Evolutionary conservation across 768 basidiomycete species (phyloP).

Genomic region (Lactarius hatsudake): DNA sequence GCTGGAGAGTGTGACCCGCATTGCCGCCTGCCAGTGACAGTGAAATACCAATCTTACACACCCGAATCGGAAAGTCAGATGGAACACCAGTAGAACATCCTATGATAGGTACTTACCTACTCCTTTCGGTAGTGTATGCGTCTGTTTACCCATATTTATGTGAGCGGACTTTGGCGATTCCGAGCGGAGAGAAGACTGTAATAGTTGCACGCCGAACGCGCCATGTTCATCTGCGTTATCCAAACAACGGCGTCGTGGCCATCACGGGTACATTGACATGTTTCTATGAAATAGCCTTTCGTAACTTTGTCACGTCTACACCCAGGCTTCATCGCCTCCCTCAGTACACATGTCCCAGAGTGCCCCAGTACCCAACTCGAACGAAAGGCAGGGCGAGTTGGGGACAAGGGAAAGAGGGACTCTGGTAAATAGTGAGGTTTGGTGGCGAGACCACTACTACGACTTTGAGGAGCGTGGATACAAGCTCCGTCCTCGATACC

Average conservation of each 20-base stretch:
- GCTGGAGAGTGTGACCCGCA: too few species aligned
- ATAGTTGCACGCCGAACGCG: too few species aligned
- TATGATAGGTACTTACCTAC: too few species aligned
- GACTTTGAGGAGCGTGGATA: conserved; percentile 14
- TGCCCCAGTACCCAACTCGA: not conserved
- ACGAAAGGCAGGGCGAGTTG: not conserved
- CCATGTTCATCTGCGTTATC: not conserved
- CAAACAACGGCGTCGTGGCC: not conserved
- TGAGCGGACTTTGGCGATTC: too few species aligned
- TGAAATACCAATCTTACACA: too few species aligned
- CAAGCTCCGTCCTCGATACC: conserved; percentile 23
- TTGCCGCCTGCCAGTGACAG: too few species aligned
- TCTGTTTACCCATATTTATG: too few species aligned
- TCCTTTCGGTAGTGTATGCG: too few species aligned
- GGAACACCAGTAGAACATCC: too few species aligned
- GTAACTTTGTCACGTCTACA: not conserved
- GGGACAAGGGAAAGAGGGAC: conserved; percentile 4
- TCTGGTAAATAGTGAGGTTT: conserved; percentile 15
- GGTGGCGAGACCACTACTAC: conserved; percentile 16
- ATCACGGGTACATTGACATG: not conserved
- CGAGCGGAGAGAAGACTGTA: too few species aligned
- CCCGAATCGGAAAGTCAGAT: too few species aligned
- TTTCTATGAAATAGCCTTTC: not conserved
- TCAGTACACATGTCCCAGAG: not conserved
- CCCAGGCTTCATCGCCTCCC: not conserved